Conservation (phyloP, 2,329 filamentous ascomycete species). For the Calonectria multiphialidica region DNA sequence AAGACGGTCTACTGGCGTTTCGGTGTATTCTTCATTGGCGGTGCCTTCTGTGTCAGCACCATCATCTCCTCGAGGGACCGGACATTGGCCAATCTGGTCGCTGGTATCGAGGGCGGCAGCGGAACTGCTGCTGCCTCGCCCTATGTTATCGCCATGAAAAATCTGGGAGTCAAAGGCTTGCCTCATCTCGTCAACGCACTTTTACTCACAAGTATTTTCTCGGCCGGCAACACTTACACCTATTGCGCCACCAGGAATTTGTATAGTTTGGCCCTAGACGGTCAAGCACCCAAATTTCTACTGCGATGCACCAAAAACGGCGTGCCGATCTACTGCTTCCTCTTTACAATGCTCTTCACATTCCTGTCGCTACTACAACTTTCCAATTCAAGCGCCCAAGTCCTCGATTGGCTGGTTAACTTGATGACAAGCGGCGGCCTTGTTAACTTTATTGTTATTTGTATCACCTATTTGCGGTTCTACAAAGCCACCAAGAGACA, state of each 20-base stretch:
- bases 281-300: not conserved
- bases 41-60: slow-evolving; percentile 48
- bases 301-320: not conserved
- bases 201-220: slow-evolving; percentile 6
- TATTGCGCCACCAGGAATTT: slow-evolving; percentile 31
- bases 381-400: slow-evolving; percentile 25
- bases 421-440: slow-evolving; percentile 66
- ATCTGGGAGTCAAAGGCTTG: not conserved
- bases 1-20: not conserved
- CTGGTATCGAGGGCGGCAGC: not conserved
- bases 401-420: slow-evolving; percentile 64
- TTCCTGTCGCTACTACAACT: not conserved
- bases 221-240: not conserved
- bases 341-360: not conserved
- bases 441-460: slow-evolving; percentile 70
- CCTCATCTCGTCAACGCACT: slow-evolving; percentile 6
- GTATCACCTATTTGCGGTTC: slow-evolving; percentile 58
- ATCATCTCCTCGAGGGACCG: slow-evolving; percentile 47
- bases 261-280: slow-evolving; percentile 45
- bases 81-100: slow-evolving; percentile 35
- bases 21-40: slow-evolving; percentile 45
- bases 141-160: slow-evolving; percentile 60
- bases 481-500: slow-evolving; percentile 65
- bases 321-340: slow-evolving; percentile 2
- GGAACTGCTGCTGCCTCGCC: slow-evolving; percentile 61